A percentile compares a stretch with the other conserved stretches of the same genome.
Evolutionary conservation across 345 rosid genomes (phyloP).

Genomic region (Gossypium herbaceum): DNA sequence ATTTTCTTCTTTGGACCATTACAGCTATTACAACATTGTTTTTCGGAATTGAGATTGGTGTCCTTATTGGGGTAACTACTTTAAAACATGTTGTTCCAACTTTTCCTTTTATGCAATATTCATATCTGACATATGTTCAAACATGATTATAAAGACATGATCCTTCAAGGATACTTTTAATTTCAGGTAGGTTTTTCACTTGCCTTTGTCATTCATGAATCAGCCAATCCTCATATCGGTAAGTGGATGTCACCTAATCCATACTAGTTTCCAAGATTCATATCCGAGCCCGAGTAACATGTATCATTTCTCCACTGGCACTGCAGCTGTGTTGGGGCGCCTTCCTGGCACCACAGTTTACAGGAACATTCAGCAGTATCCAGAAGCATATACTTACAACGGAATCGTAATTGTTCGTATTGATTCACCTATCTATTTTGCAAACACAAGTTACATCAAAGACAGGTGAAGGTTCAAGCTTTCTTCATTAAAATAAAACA

Average conservation of each 20-base stretch:
- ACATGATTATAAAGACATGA: too few species aligned
- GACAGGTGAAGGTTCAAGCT: constrained; percentile 53
- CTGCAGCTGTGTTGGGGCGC: constrained; percentile 91
- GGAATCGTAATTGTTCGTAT: constrained; percentile 91
- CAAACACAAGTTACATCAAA: constrained; percentile 88
- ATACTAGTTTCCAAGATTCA: too few species aligned
- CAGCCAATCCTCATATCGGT: constrained; percentile 99
- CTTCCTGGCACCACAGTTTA: constrained; percentile 98
- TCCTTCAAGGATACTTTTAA: not conserved
- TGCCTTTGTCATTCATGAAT: constrained; percentile 96
- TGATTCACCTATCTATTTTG: constrained; percentile 95
- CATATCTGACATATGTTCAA: not conserved
- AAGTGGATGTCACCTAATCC: constrained; percentile 24
- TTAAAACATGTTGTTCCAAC: constrained; percentile 11
- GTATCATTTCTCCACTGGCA: not conserved
- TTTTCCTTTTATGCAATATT: too few species aligned
- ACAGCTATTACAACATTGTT: constrained; percentile 77
- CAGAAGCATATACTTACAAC: constrained; percentile 88
- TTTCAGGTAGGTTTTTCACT: constrained; percentile 87
- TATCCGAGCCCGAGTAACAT: too few species aligned
- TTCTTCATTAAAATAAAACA: constrained; percentile 10
- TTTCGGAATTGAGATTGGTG: constrained; percentile 96
- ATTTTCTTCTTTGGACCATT: constrained; percentile 92
- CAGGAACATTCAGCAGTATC: constrained; percentile 85
- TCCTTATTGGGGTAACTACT: constrained; percentile 86